Conservation (phyloP, 2,329 filamentous ascomycete species). For the Neonectria punicea region DNA sequence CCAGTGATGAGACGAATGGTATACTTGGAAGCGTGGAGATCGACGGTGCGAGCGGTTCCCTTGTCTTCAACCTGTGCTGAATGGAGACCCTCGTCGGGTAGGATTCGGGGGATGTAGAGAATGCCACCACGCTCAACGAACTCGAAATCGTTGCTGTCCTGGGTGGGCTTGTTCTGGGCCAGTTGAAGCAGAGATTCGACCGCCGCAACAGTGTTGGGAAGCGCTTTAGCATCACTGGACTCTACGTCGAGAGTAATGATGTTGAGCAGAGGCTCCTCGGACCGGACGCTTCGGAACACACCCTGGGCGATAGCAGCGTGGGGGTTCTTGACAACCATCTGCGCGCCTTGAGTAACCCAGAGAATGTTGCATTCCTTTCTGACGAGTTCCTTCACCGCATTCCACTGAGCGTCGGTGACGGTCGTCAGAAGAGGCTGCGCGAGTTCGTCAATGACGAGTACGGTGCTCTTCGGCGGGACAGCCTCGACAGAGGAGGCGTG, state of each 20-base stretch:
- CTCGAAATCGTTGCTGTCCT: slow-evolving; percentile 17
- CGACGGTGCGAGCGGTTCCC: background rate
- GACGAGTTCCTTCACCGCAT: slow-evolving; percentile 8
- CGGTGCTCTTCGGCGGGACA: slow-evolving; percentile 1
- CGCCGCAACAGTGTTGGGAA: background rate
- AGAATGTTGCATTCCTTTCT: slow-evolving; percentile 19
- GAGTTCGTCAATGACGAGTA: slow-evolving; percentile 17
- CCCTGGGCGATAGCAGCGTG: slow-evolving; percentile 13
- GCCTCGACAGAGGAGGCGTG: background rate
- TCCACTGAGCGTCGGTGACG: slow-evolving; percentile 12
- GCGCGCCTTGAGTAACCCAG: slow-evolving; percentile 25
- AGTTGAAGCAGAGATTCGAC: slow-evolving; percentile 6
- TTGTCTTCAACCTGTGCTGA: slow-evolving; percentile 1
- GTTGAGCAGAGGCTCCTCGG: slow-evolving; percentile 15
- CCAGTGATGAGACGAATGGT: background rate
- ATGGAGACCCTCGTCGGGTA: slow-evolving; percentile 14
- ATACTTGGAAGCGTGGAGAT: slow-evolving; percentile 1
- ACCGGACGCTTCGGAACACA: slow-evolving; percentile 19
- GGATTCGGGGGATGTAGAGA: slow-evolving; percentile 14
- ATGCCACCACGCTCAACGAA: slow-evolving; percentile 19
- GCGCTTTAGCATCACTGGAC: background rate
- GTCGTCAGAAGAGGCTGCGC: slow-evolving; percentile 6
- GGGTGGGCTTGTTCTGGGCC: background rate
- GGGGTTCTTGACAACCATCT: slow-evolving; percentile 16
- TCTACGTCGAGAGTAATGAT: slow-evolving; percentile 23